Conservation (phyloP, 2,329 filamentous ascomycete species). For the Lasiodiplodia gonubiensis region DNA sequence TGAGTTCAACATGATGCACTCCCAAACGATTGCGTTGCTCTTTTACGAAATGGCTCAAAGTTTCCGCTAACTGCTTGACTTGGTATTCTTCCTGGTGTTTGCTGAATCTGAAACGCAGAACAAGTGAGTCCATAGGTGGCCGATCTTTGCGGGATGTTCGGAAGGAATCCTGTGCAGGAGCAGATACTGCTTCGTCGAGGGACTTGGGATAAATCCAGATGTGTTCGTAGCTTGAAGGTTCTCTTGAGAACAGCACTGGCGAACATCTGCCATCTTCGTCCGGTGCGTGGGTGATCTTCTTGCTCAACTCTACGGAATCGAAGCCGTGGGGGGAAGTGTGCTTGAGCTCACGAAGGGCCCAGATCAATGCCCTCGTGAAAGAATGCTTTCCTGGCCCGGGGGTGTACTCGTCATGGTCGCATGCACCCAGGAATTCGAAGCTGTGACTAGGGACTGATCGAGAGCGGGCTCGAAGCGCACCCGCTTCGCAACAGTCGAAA, state of each 20-base stretch:
- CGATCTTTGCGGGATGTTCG: not conserved
- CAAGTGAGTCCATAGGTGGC: conserved; percentile 23
- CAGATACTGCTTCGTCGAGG: not conserved
- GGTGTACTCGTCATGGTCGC: not conserved
- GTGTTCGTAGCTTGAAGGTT: conserved; percentile 14
- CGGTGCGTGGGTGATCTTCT: not conserved
- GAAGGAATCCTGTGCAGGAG: not conserved
- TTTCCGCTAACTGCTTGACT: not conserved
- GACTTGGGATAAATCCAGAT: conserved; percentile 28
- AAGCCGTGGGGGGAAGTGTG: not conserved
- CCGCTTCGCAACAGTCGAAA: conserved; percentile 37
- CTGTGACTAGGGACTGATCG: not conserved
- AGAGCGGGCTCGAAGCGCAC: conserved; percentile 29
- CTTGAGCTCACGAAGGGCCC: not conserved
- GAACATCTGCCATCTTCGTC: no score
- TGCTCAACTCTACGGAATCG: not conserved
- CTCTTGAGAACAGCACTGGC: not conserved
- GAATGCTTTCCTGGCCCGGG: not conserved
- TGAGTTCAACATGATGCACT: not conserved
- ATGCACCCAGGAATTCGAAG: conserved; percentile 10
- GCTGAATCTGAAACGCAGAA: conserved; percentile 31
- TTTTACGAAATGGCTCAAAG: not conserved
- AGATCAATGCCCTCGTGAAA: not conserved
- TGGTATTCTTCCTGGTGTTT: not conserved
- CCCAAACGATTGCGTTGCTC: not conserved